These are phyloP conservation scores for Hygrocybe coccinea DNA, from an alignment of 768 basidiomycete species.

Conservation along the genomic window DNA sequence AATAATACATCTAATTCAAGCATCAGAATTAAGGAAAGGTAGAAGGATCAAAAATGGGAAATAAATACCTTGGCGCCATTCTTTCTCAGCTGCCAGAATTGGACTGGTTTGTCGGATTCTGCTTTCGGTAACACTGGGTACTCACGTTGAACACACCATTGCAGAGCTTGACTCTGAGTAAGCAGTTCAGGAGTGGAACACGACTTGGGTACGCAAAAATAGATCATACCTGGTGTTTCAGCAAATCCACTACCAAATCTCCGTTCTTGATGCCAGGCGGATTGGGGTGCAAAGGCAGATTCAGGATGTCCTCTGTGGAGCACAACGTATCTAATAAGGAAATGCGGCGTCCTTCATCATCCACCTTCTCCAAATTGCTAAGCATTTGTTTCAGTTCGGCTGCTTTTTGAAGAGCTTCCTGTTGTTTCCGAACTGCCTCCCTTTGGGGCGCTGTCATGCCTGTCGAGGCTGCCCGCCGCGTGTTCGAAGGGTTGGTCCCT, in stretches of 20 bases:
- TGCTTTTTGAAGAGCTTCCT: constrained; percentile 56
- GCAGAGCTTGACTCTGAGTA: constrained; percentile 68
- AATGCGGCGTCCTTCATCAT: constrained; percentile 67
- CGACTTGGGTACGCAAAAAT: background rate
- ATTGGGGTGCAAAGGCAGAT: constrained; percentile 61
- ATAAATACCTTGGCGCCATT: constrained; percentile 42
- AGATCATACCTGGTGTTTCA: constrained; percentile 71
- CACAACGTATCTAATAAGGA: constrained; percentile 69
- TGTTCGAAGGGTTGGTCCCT: background rate
- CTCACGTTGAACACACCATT: constrained; percentile 82
- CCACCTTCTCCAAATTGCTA: constrained; percentile 64
- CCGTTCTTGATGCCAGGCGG: constrained; percentile 70
- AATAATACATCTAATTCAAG: constrained; percentile 52
- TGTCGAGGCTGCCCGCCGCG: background rate
- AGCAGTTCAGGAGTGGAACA: background rate
- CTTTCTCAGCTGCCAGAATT: constrained; percentile 81
- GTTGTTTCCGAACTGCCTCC: constrained; percentile 41
- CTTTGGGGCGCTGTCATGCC: constrained; percentile 33
- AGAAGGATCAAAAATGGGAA: background rate
- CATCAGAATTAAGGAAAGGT: background rate
- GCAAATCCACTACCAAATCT: constrained; percentile 62
- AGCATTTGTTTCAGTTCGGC: constrained; percentile 64
- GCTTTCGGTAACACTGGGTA: constrained; percentile 68
- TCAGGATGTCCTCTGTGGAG: constrained; percentile 63
- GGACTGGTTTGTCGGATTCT: constrained; percentile 68